Evolutionary conservation across 2,329 filamentous ascomycete genomes (phyloP).

Genomic region (Dothiorella sarmentorum): DNA sequence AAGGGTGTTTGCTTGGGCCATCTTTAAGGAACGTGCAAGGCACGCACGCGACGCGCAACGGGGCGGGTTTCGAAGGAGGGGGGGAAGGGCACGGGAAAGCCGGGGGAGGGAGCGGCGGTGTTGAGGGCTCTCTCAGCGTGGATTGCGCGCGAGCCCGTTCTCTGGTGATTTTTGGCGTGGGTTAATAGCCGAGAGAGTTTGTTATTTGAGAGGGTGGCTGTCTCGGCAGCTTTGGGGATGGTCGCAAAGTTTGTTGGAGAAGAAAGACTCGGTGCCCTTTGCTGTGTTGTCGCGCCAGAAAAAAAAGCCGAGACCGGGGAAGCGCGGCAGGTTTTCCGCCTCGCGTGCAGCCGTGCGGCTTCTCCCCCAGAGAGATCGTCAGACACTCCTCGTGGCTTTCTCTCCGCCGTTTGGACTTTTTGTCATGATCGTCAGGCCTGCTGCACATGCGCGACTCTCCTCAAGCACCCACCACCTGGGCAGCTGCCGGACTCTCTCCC

Average conservation of each 20-base stretch:
- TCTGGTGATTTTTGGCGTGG: too few relatives aligned
- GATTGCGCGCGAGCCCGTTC: background rate
- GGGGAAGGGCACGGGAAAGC: background rate
- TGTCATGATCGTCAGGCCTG: background rate
- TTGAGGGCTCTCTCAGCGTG: too few relatives aligned
- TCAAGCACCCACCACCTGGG: background rate
- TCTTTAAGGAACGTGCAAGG: background rate
- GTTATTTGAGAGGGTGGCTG: background rate
- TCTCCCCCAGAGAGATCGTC: background rate
- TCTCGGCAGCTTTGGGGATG: background rate
- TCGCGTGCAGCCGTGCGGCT: background rate
- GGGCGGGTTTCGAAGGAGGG: background rate
- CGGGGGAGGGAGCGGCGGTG: background rate
- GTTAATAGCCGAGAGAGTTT: background rate
- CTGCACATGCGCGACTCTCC: background rate
- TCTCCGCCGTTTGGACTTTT: background rate
- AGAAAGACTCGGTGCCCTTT: background rate
- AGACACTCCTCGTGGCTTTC: background rate
- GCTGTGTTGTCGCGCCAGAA: constrained; percentile 9
- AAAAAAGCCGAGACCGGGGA: constrained; percentile 4
- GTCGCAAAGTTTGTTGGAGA: constrained; percentile 8
- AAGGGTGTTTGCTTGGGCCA: background rate
- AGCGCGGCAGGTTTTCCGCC: background rate
- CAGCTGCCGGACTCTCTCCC: background rate
- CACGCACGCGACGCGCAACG: too few relatives aligned